Conservation (phyloP, 2,329 filamentous ascomycete species). For the Xylaria arbuscula region DNA sequence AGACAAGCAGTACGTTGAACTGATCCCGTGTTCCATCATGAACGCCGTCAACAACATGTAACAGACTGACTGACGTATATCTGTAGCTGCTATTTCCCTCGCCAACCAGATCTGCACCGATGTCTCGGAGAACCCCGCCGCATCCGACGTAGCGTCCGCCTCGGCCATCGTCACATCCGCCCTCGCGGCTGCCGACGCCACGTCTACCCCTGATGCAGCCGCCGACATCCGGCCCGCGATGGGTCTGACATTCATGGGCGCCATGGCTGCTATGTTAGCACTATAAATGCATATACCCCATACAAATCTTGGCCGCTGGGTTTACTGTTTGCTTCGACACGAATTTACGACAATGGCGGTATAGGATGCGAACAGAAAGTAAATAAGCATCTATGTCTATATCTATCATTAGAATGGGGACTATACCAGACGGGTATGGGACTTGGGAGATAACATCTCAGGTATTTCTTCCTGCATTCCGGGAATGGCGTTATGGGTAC, state of each 20-base stretch:
- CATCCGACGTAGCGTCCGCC: constrained; percentile 47
- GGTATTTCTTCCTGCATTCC: constrained; percentile 11
- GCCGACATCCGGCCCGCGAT: constrained; percentile 44
- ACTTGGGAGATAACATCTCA: background rate
- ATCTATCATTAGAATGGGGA: constrained; percentile 28
- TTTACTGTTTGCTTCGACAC: constrained; percentile 1
- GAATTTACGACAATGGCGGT: constrained; percentile 17
- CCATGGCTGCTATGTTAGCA: constrained; percentile 44
- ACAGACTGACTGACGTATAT: constrained; percentile 12
- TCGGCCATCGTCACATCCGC: constrained; percentile 47
- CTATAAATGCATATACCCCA: constrained; percentile 39
- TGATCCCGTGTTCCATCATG: background rate
- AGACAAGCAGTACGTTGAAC: constrained; percentile 43
- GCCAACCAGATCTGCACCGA: constrained; percentile 47
- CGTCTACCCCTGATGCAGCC: constrained; percentile 40
- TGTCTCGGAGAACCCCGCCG: constrained; percentile 41
- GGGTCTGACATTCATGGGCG: constrained; percentile 46
- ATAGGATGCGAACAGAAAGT: constrained; percentile 6
- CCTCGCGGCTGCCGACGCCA: constrained; percentile 38
- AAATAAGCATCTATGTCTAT: constrained; percentile 17
- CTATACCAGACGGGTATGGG: background rate
- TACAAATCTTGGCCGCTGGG: no score
- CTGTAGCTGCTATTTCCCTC: constrained; percentile 39
- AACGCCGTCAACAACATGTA: background rate
- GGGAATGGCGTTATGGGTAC: constrained; percentile 25